Evolutionary conservation across 331 rosid species (phyloP).

Genomic region (Acacia pycnantha): DNA sequence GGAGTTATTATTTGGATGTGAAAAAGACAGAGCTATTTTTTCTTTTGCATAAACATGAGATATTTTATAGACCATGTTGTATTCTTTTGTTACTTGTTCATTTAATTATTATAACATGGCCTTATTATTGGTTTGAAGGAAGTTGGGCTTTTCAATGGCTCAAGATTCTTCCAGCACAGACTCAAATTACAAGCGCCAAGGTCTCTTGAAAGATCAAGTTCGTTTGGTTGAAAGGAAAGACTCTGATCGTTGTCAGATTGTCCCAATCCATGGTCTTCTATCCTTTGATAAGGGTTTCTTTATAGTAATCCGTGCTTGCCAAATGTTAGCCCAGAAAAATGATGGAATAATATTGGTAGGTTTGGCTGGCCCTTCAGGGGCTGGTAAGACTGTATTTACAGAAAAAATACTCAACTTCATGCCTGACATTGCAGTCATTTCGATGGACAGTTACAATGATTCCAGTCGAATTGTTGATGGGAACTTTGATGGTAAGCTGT

Average conservation of each 20-base stretch:
- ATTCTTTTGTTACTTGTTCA: conserved; percentile 14
- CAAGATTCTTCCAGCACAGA: conserved; percentile 52
- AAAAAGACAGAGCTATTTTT: background rate
- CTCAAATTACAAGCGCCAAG: conserved; percentile 62
- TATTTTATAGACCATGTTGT: background rate
- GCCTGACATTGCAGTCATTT: conserved; percentile 95
- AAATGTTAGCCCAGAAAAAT: conserved; percentile 79
- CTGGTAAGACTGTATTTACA: conserved; percentile 92
- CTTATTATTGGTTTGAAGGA: conserved; percentile 30
- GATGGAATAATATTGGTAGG: conserved; percentile 92
- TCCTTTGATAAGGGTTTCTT: conserved; percentile 99
- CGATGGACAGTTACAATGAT: conserved; percentile 97
- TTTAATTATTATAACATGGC: conserved; percentile 18
- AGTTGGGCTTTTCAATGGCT: conserved; percentile 52
- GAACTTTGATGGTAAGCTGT: conserved; percentile 82
- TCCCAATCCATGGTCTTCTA: conserved; percentile 62
- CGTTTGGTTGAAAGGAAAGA: conserved; percentile 73
- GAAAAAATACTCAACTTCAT: conserved; percentile 88
- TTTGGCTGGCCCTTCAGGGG: conserved; percentile 98
- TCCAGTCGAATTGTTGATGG: conserved; percentile 98
- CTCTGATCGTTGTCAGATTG: conserved; percentile 65
- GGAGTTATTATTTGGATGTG: background rate
- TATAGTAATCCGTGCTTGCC: conserved; percentile 88
- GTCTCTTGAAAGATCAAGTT: conserved; percentile 92
- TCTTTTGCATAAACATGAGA: background rate